Evolutionary conservation across 768 basidiomycete species (phyloP).

Genomic region (Basidioascus undulatus): DNA sequence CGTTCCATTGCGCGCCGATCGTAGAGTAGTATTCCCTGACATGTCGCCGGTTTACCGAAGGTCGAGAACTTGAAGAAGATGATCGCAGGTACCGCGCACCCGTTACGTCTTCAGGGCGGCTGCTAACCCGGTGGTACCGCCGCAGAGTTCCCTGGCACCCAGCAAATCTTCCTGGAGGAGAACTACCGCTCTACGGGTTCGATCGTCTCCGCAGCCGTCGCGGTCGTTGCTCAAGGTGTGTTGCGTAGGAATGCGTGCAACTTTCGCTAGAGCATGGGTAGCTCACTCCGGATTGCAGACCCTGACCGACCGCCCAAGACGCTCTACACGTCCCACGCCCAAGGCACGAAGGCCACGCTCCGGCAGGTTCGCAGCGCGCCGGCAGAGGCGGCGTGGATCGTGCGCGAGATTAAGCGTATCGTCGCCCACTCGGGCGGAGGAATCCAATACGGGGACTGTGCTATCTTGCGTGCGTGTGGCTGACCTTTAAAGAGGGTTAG

Average conservation of each 20-base stretch:
- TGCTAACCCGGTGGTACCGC: neutral
- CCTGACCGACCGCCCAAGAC: conserved; percentile 48
- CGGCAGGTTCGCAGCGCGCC: conserved; percentile 29
- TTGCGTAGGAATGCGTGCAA: too few species aligned
- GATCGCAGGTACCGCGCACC: conserved; percentile 27
- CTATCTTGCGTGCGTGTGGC: conserved; percentile 39
- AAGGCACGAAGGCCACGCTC: conserved; percentile 36
- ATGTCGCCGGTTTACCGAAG: conserved; percentile 19
- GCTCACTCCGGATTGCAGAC: conserved; percentile 27
- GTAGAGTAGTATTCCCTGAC: neutral
- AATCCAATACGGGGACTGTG: conserved; percentile 51
- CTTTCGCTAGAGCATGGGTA: too few species aligned
- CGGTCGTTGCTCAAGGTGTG: conserved; percentile 59
- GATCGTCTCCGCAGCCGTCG: conserved; percentile 45
- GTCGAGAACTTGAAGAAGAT: conserved; percentile 49
- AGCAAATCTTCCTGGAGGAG: conserved; percentile 52
- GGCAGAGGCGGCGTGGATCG: conserved; percentile 46
- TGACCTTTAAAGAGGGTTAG: neutral
- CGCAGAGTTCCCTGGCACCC: conserved; percentile 37
- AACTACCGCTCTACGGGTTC: conserved; percentile 66
- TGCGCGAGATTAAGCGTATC: conserved; percentile 48
- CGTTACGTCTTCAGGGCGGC: neutral
- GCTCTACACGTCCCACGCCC: conserved; percentile 40
- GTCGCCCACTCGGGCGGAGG: conserved; percentile 50
- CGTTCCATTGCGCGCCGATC: too few species aligned